Evolutionary conservation across 306 rosid species (phyloP).

Genomic region (Betula pendula): DNA sequence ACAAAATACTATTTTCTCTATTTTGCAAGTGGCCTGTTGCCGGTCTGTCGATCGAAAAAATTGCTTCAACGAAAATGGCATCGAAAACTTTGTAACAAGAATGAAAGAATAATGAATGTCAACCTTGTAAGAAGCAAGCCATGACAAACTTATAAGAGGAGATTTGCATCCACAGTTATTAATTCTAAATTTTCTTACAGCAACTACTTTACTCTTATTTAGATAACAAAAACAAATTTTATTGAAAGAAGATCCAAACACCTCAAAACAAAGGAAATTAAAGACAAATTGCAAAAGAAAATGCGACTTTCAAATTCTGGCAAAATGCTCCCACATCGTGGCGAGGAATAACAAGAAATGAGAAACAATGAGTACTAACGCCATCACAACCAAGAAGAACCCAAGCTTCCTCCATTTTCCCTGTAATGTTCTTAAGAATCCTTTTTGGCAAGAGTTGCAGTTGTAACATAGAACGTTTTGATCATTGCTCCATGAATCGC

Average conservation of each 20-base stretch:
- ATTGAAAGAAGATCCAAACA: not conserved
- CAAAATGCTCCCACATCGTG: constrained; percentile 20
- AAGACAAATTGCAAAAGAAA: not conserved
- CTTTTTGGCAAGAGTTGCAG: constrained; percentile 33
- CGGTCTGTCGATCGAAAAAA: too few relatives aligned
- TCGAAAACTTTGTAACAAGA: not conserved
- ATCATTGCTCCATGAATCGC: constrained; percentile 29
- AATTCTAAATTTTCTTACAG: not conserved
- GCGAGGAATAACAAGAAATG: constrained; percentile 31
- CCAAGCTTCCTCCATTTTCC: constrained; percentile 36
- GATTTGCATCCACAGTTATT: not conserved
- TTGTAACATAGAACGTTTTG: constrained; percentile 22
- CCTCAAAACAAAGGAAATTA: not conserved
- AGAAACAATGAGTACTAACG: constrained; percentile 24
- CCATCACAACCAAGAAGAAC: constrained; percentile 20
- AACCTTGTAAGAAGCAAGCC: not conserved
- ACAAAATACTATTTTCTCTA: too few relatives aligned
- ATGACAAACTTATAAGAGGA: not conserved
- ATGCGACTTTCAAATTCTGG: not conserved
- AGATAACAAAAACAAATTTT: not conserved
- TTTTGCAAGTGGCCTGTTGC: too few relatives aligned
- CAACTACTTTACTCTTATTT: not conserved
- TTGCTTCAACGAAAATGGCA: not conserved
- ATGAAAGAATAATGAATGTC: not conserved
- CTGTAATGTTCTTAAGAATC: constrained; percentile 16